Conservation (phyloP, 2,329 filamentous ascomycete genomes). For the Fusarium foetens region DNA sequence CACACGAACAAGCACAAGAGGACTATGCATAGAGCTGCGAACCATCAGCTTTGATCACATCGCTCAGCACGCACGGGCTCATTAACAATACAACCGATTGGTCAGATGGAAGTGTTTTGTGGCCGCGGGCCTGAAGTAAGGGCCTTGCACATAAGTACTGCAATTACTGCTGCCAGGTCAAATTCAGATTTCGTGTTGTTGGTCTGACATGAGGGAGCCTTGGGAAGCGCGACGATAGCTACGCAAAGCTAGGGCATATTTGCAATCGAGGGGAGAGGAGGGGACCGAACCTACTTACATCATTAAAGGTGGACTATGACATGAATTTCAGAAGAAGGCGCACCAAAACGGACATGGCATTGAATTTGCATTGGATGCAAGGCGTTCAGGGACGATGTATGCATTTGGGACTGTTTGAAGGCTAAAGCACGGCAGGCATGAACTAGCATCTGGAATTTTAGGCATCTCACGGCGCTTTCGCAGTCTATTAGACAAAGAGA, state of each 20-base stretch:
- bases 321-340: constrained; percentile 7
- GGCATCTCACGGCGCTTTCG: background rate
- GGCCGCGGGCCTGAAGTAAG: background rate
- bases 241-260: background rate
- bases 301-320: background rate
- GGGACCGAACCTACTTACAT: background rate
- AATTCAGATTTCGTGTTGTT: background rate
- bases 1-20: background rate
- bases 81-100: background rate
- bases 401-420: constrained; percentile 6
- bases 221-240: background rate
- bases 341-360: constrained; percentile 13
- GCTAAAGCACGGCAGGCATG: background rate
- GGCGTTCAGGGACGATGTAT: constrained; percentile 26
- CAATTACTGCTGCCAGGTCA: background rate
- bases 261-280: background rate
- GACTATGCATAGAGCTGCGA: background rate
- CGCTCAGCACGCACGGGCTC: background rate
- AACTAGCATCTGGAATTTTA: constrained; percentile 1
- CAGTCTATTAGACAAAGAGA: constrained; percentile 1
- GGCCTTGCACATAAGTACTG: background rate
- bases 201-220: background rate
- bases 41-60: background rate
- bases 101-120: background rate
- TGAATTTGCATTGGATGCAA: constrained; percentile 39